phyloP scores from a whole-genome alignment of 2,329 filamentous ascomycete species.

The Xylogone sp. region DNA sequence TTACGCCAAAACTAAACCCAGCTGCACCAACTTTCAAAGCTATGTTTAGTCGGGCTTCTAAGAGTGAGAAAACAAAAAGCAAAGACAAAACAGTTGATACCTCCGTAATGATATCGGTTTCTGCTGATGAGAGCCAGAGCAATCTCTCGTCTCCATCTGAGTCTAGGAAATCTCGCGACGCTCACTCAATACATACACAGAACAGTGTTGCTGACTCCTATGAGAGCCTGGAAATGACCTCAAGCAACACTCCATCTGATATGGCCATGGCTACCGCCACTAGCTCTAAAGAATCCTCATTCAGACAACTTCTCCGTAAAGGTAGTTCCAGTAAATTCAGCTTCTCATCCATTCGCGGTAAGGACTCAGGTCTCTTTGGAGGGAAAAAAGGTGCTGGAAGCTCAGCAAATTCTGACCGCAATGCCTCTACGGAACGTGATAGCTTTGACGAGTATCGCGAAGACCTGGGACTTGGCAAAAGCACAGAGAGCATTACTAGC shows the following conservation, averaged over 20 bases:
- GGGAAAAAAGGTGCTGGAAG: constrained; percentile 56
- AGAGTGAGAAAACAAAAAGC: constrained; percentile 32
- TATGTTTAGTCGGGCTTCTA: constrained; percentile 52
- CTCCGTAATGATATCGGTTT: not conserved
- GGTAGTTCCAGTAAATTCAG: constrained; percentile 64
- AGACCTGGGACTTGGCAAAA: constrained; percentile 46
- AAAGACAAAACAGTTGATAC: constrained; percentile 36
- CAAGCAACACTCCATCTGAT: constrained; percentile 56
- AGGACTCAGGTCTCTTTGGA: constrained; percentile 47
- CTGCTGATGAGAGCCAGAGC: not conserved
- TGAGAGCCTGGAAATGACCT: constrained; percentile 44
- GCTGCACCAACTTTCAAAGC: constrained; percentile 84
- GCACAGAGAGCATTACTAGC: constrained; percentile 53
- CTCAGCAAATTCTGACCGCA: constrained; percentile 50
- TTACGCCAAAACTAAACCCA: constrained; percentile 71
- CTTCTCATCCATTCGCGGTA: constrained; percentile 51
- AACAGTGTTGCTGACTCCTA: constrained; percentile 50
- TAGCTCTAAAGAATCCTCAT: constrained; percentile 46
- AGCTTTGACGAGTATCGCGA: constrained; percentile 50
- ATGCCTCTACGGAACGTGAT: constrained; percentile 50
- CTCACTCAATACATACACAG: constrained; percentile 53
- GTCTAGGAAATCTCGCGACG: constrained; percentile 52
- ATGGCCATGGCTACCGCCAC: constrained; percentile 36
- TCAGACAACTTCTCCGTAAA: constrained; percentile 58
- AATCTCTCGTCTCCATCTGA: constrained; percentile 40